phyloP scores from a whole-genome alignment of 2,329 filamentous ascomycete genomes.

The Phialophora expanda region DNA sequence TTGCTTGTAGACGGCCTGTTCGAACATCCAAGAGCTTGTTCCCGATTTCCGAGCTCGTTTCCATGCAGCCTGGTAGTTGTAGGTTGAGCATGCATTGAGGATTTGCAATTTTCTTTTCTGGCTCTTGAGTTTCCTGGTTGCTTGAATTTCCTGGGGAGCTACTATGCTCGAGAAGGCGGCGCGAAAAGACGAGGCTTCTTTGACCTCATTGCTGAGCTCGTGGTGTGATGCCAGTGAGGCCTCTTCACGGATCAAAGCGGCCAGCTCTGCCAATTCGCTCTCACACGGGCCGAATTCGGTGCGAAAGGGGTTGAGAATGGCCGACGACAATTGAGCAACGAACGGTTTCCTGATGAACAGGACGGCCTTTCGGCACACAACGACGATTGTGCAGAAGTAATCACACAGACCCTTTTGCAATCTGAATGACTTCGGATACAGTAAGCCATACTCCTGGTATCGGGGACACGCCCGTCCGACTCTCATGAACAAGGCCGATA shows the following conservation, averaged over 20 bases:
- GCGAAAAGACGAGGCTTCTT: conserved; percentile 16
- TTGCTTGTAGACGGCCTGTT: conserved; percentile 26
- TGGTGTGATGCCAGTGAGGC: conserved; percentile 22
- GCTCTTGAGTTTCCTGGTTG: neutral
- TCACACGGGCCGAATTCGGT: conserved; percentile 24
- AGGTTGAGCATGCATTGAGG: conserved; percentile 26
- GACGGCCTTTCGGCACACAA: conserved; percentile 35
- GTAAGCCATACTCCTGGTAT: conserved; percentile 34
- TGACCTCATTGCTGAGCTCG: conserved; percentile 12
- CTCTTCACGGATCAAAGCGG: conserved; percentile 18
- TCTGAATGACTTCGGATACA: conserved; percentile 33
- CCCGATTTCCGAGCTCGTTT: conserved; percentile 31
- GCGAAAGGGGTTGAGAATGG: conserved; percentile 29
- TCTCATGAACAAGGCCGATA: conserved; percentile 37
- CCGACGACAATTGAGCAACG: conserved; percentile 19
- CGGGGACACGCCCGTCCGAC: conserved; percentile 35
- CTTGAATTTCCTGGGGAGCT: neutral
- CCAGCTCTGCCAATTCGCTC: conserved; percentile 6
- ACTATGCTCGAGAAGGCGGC: neutral
- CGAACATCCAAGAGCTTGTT: conserved; percentile 30
- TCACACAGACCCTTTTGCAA: conserved; percentile 34
- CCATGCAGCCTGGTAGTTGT: conserved; percentile 34
- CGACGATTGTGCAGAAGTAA: conserved; percentile 33
- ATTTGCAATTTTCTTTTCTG: conserved; percentile 13
- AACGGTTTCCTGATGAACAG: conserved; percentile 28